Evolutionary conservation across 768 basidiomycete genomes (phyloP), one percentile per base, ranked within the genome.

Genomic region (Pisolithus sp.): DNA sequence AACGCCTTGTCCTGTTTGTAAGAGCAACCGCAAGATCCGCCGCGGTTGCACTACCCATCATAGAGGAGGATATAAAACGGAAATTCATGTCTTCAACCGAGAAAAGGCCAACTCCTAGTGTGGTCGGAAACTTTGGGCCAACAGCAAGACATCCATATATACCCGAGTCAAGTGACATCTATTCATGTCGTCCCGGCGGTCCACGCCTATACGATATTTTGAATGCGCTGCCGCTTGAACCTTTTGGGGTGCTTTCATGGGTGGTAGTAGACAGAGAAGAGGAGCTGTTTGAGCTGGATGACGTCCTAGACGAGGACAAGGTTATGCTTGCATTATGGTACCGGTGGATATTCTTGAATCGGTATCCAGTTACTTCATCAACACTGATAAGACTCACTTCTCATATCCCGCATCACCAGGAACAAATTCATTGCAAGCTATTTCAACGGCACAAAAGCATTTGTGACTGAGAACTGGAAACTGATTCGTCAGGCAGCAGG

Each of bases 251-350:
- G 2, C 72, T 86, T 40, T 75, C 76, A 3, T 90, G 88, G 88
- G 71, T 76, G 37, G 73, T 91, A 7, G 46, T 85, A 7, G 86
- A 89, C 53, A 69, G 79, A 38, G 87, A 90, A 59, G 89, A 89
- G 46, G 87, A 89, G 55, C 73, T 90, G 0, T 89, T 80, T 51
- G 84, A 88, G 54, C 69, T 77, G 42, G 83, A 86, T 53, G 82
- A 89, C 59, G 71, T 89, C 10, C 72, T 73, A 38, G 86, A 88
- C 51, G 85, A 89, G 55, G 80, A 85, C 52, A 91, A 90, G 63
- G 81, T 89, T 7, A 85, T 91, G 73, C 79, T 81, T 50, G 85
- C 86, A 5, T 67, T 90, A 12, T 90, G 88, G 88, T 79, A 72
- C 12, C 63, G 89, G 48, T 90, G 86, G 86, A 85, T 89, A 3